Base-by-base conservation (phyloP, 257 asterid genomes). In the Plantago major region DNA sequence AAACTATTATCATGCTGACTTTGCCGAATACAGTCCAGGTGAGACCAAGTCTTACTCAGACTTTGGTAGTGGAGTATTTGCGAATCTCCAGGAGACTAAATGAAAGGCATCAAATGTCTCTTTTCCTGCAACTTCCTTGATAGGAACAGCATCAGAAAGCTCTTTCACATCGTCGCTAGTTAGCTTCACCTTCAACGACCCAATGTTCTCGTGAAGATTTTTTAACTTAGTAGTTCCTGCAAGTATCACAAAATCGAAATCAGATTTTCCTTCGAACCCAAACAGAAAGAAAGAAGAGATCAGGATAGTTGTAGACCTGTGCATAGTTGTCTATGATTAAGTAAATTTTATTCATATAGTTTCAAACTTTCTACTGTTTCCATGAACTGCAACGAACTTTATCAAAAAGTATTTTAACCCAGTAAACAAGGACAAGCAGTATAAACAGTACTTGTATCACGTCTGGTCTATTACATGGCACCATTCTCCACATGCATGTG, bases 11-110 rank as follows among this genome's bases (percentile, higher is more conserved):
- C 40, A 33, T 33, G 40, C 40, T 33, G 26, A 1, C 40, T 33
- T 33, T 33, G 50, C 33, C 11, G 6, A 22, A 42, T 48, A 15
- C 13, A 11, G 38, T 18, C 54, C 13, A 22, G 9, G 18, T 18
- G 50, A 18, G 28, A 15, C 17, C 14, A 6, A 22, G 38, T 12
- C 18, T 50, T 63, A 52, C 65, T 56, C 67, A 55, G 58, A 59
- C 30, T 64, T 75, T 60, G 75, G 82, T 14, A 42, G 76, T 10
- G 92, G 88, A 2, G 92, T 84, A 66, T 73, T 55, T 6, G 84
- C 78, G 67, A 66, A 84, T 60, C 42, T 70, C 71, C 69, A 79
- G 7, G 86, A 64, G 33, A 71, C 45, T 0, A 50, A 51, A 55
- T 50, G 58, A 17, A 79, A 56, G 43, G 55, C 70, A 11, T 68